These are phyloP conservation scores for Podospora anserina DNA, from an alignment of 495 filamentous ascomycete species.

Conservation along the genomic window DNA sequence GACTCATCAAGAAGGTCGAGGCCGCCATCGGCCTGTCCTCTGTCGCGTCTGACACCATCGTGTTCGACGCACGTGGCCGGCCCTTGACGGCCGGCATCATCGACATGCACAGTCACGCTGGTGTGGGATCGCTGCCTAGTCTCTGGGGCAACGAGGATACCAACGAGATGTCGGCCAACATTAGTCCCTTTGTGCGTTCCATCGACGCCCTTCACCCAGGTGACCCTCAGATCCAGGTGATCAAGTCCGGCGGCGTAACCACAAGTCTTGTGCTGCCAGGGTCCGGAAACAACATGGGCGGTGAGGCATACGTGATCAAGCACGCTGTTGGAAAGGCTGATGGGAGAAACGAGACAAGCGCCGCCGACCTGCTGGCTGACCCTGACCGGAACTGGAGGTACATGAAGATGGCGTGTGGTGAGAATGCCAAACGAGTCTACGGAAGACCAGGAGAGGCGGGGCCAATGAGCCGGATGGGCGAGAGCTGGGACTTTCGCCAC, in stretches of 20 bases:
- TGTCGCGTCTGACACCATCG: constrained; percentile 35
- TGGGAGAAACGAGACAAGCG: constrained; percentile 53
- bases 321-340: constrained; percentile 48
- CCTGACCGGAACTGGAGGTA: constrained; percentile 53
- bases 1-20: constrained; percentile 45
- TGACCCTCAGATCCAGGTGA: constrained; percentile 56
- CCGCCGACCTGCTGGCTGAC: constrained; percentile 46
- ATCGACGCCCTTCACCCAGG: constrained; percentile 51
- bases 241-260: constrained; percentile 67
- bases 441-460: constrained; percentile 40
- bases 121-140: constrained; percentile 41
- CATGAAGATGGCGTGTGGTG: constrained; percentile 72
- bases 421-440: constrained; percentile 59
- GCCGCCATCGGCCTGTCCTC: constrained; percentile 31
- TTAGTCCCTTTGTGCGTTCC: constrained; percentile 58
- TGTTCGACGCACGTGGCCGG: constrained; percentile 55
- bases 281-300: constrained; percentile 64
- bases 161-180: constrained; percentile 50
- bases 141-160: constrained; percentile 45
- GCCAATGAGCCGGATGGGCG: constrained; percentile 51
- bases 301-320: constrained; percentile 63
- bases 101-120: constrained; percentile 66
- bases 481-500: constrained; percentile 62
- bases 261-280: constrained; percentile 64
- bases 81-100: constrained; percentile 61